Base-by-base conservation (phyloP, 352 stramenopile species). In the Phytopythium sindhum region DNA sequence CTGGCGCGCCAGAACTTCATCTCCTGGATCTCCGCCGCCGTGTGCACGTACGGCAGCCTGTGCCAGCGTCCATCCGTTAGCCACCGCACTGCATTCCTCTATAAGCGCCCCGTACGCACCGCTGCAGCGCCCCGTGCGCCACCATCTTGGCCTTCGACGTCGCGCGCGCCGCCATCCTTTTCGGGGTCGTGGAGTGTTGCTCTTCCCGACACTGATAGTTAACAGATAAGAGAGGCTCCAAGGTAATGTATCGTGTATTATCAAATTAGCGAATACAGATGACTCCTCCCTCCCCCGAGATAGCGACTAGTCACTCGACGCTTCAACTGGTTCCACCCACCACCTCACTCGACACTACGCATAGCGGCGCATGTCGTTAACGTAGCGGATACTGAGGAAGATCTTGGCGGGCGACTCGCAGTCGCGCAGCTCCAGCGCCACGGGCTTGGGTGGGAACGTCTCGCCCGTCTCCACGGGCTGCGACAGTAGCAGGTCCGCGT, bases 331-430 rank as follows among this genome's bases (percentile, higher is more conserved):
- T 47, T 50, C 39, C 31, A 48, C 29, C 53, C 35, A 14, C 23
- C 26, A 39, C 48, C n/a, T n/a, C n/a, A n/a, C n/a, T n/a, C n/a
- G n/a, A 19, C 51, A 57, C 72, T 81, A 92, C 2, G 74, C 75
- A 59, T 91, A 91, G 35, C 84, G 83, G 17, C 87, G 84, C 80
- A 96, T 89, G 65, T 93, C 83, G 65, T 96, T 96, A 62, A 96
- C 83, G 62, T 96, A 96, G 33, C 86, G 86, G 28, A 96, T 82
- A 67, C 81, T 92, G 48, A 96, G 65, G 54, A 77, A 86, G 56
- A 96, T 82, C 57, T 81, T 93, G 47, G 84, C 82, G 15, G 73
- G 57, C 24, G 73, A 70, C 26, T 84, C 73, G 56, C 75, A 80
- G 39, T 74, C 81, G 6, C 73, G 19, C 52, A 95, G 74, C 35